Evolutionary conservation across 179 eudicot genomes (phyloP), one percentile per base, ranked within the genome.

Genomic region (Drosera spatulata): DNA sequence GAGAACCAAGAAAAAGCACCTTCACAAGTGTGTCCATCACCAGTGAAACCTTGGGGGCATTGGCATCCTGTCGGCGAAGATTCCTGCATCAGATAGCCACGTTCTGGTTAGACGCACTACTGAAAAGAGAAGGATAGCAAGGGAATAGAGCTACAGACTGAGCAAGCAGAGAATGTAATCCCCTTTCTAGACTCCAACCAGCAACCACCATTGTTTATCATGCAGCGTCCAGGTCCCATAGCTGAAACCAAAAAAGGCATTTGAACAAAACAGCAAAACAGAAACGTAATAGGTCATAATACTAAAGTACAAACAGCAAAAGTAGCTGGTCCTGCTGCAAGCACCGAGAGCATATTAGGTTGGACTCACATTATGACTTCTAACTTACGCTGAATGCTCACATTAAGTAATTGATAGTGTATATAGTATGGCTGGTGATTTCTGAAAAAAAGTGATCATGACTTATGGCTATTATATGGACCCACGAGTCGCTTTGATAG

Each of bases 191-290:
- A 82, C 59, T 74, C 75, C 64, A 57, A 73, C 98, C 98, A 88
- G 73, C 96, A 91, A 52, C 98, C 96, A 67, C 96, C 96, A 65
- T 88, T 85, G 62, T 84, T 82, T 59, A 88, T 59, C 58, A 67
- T 84, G 68, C 98, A 91, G 55, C 85, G 94, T 47, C 83, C 50
- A 58, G 78, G 67, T 45, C 91, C 96, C 15, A 95, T 79, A 61
- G 91, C 96, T 85, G 79, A 40, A 71, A 61, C 40, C 55, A 37
- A 56, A 14, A 14, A 43, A 43, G 3, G 8, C 14, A 3, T 4
- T 9, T 4, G 43, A 14, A 44, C 39, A 55, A 22, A 1, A 6
- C 6, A 6, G 6, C 8, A 55, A 6, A 55, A 55, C 7, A 55
- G 43, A 12, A 7, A 10, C 53, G 51, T 5, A 50, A 8, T 50